Conservation (phyloP, 257 asterid genomes). For the Solanum ossicruentum region DNA sequence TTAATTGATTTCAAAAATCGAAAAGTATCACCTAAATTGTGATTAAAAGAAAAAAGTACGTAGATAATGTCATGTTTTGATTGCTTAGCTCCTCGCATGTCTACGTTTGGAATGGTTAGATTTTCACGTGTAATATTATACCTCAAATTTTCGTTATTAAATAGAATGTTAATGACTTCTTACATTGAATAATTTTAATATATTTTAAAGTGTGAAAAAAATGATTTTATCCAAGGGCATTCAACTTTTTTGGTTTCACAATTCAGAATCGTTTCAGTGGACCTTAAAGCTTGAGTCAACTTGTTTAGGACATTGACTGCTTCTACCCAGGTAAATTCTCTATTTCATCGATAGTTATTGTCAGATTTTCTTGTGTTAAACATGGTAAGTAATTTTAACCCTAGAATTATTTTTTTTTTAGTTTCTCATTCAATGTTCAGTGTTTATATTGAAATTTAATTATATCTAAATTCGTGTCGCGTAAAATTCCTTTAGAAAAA, state of each 20-base stretch:
- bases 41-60: too few species aligned
- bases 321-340: not conserved
- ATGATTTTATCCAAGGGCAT: too few species aligned
- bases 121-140: too few species aligned
- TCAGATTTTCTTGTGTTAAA: not conserved
- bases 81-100: too few species aligned
- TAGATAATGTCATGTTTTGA: too few species aligned
- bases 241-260: not conserved
- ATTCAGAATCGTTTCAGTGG: not conserved
- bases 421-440: accelerated
- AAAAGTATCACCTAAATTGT: too few species aligned
- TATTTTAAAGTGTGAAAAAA: not conserved
- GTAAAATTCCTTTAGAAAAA: accelerated
- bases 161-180: not conserved
- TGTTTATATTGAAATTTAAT: too few species aligned
- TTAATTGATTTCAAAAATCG: too few species aligned
- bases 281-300: not conserved
- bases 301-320: not conserved
- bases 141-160: not conserved
- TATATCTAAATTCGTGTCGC: too few species aligned
- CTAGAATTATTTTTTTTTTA: too few species aligned
- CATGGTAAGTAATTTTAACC: not conserved
- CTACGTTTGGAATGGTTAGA: not conserved
- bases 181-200: too few species aligned
- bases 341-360: not conserved